Base-by-base conservation (phyloP, 306 rosid species). In the Boehmeria nivea region DNA sequence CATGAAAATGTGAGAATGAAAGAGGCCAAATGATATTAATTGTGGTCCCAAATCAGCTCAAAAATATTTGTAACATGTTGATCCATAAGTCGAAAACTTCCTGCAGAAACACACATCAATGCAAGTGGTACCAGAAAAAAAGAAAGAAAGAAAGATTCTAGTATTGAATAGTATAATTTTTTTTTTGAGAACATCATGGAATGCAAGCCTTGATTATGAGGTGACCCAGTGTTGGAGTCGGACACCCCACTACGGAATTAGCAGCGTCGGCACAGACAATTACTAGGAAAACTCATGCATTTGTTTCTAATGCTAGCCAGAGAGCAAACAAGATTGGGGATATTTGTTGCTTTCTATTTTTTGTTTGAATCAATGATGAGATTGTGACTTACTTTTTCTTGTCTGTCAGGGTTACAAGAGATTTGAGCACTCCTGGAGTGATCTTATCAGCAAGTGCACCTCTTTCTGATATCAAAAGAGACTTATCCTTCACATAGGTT, bases 391-490 rank as follows among this genome's bases (percentile, higher is more conserved):
- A 75, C 63, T 75, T 81, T 51, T 77, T 62, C 54, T 77, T 86
- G 80, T 89, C 97, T 72, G 71, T 63, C 37, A 89, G 68, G 57
- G 84, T 80, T 66, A 86, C 80, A 33, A 90, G 66, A 17, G 95
- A 75, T 49, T 74, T 85, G 43, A 89, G 79, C 61, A 89, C 69
- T 20, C 77, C 87, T 3, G 89, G 97, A 75, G 81, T 73, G 52
- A 89, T 75, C 76, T 58, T 76, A 66, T 90, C 95, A 10, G 88
- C 79, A 16, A 90, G 74, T 43, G 59, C 94, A 63, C 95, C 95
- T 33, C 72, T 55, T 70, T 86, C 97, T 10, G 97, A 90, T 66
- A 81, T 76, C 39, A 81, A 12, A 72, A 73, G 81, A 25, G 94
- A 67, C 61, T 90, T 86, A 20, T 90, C 95, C 76, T 90, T 86